Evolutionary conservation across 2,329 filamentous ascomycete species (phyloP).

Genomic region (Fusarium citri): DNA sequence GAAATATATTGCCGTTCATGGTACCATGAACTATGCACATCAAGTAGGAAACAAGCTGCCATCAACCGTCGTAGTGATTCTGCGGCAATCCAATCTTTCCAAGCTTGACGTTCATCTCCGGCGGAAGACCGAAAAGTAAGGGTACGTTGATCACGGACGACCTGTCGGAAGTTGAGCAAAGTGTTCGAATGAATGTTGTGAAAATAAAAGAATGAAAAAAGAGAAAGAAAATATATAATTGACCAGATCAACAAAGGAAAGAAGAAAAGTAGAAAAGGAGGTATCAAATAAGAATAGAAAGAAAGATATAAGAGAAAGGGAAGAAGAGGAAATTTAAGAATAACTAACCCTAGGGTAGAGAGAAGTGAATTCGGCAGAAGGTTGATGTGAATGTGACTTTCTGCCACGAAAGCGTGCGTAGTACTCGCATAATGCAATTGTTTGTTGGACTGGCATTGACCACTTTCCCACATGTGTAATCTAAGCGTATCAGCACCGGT

Average conservation of each 20-base stretch:
- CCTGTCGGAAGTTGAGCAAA: conserved; percentile 54
- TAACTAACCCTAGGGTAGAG: conserved; percentile 67
- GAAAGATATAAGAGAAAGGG: conserved; percentile 9
- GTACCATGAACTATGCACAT: conserved; percentile 67
- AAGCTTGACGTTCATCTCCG: conserved; percentile 52
- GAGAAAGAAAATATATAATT: conserved; percentile 50
- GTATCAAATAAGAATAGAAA: conserved; percentile 6
- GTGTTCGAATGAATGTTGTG: conserved; percentile 13
- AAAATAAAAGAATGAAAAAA: conserved; percentile 16
- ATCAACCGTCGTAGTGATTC: conserved; percentile 66
- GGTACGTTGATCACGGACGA: conserved; percentile 51
- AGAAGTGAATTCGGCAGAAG: conserved; percentile 62
- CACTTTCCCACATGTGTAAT: conserved; percentile 55
- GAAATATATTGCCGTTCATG: conserved; percentile 60
- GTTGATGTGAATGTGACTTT: conserved; percentile 57
- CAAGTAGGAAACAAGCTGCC: conserved; percentile 67
- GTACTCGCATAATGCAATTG: conserved; percentile 66
- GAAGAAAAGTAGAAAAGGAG: conserved; percentile 5
- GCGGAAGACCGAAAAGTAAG: conserved; percentile 39
- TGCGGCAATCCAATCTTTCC: conserved; percentile 64
- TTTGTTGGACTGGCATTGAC: conserved; percentile 64
- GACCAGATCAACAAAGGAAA: conserved; percentile 48
- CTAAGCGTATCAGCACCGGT: conserved; percentile 49
- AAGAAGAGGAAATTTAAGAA: conserved; percentile 36
- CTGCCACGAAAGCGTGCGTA: conserved; percentile 66